Base-by-base conservation (phyloP, 2,329 filamentous ascomycete genomes). In the Fusarium sp. region DNA sequence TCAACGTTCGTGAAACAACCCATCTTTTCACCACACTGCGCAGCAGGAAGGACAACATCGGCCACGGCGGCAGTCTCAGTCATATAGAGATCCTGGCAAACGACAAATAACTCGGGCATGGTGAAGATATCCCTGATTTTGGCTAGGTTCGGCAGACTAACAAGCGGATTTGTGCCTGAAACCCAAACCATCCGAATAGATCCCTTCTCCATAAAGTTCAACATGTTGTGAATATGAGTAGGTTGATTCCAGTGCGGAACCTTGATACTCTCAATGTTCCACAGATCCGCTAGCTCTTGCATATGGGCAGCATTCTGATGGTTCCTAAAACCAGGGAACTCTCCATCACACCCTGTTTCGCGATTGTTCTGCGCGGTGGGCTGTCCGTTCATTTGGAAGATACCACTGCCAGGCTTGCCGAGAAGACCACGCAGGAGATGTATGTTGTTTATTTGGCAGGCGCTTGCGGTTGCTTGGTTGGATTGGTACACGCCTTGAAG, bases 121-220 rank as follows among this genome's bases (percentile, higher is more conserved):
- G 53, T 50, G 7, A 56, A 56, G 4, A 56, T 50, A 2, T 50
- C 44, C 3, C 53, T 12, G 0, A 56, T 14, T 9, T 39, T 56
- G 11, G 44, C 14, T 1, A 56, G 31, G 4, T 50, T 56, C 1
- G 44, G 53, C 9, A 50, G 3, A 10, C 43, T 56, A 3, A 56
- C 44, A 1, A 56, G 34, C 1, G 44, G 44, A n/a, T 56, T 56
- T 1, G 53, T 56, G 0, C 53, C 53, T 2, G 53, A 56, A 0
- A 56, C 44, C 53, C 53, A 56, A 2, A 56, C 19, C 53, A 56
- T 50, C 7, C 44, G 6, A 8, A 56, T 56, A n/a, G 53, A 56
- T 2, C 53, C 53, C 9, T n/a, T 30, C 3, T 56, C 31, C 44
- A 56, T 56, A 1, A 50, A 56, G 0, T 14, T 30, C 8, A 56